These are phyloP conservation scores for Vachellia collinsii DNA, from an alignment of 306 rosid genomes.

Conservation along the genomic window DNA sequence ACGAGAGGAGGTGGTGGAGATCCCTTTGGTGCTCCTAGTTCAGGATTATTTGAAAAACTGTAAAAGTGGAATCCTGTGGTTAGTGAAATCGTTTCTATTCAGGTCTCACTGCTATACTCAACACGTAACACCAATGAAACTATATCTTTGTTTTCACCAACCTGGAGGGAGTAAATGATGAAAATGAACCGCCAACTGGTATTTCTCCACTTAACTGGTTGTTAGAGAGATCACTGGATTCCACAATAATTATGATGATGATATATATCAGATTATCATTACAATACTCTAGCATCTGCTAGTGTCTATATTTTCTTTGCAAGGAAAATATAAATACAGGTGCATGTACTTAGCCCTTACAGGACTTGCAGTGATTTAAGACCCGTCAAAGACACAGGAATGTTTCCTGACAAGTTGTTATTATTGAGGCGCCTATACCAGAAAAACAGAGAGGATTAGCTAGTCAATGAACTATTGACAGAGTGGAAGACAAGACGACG, in stretches of 20 bases:
- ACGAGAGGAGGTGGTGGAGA: conserved; percentile 45
- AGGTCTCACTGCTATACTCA: too few relatives aligned
- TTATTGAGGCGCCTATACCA: conserved; percentile 67
- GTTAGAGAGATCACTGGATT: conserved; percentile 62
- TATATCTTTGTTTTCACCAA: background rate
- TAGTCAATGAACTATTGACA: background rate
- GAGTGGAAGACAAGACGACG: background rate
- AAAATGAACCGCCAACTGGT: conserved; percentile 62
- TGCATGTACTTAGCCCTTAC: conserved; percentile 41
- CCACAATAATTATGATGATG: background rate
- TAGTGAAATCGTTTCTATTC: background rate
- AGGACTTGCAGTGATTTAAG: conserved; percentile 57
- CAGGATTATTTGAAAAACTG: conserved; percentile 53
- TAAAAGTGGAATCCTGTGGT: background rate
- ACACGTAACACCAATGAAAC: background rate
- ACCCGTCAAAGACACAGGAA: conserved; percentile 44
- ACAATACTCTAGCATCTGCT: background rate
- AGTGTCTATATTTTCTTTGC: background rate
- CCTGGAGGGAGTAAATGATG: conserved; percentile 63
- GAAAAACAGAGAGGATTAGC: conserved; percentile 8
- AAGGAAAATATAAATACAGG: background rate
- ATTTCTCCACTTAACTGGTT: conserved; percentile 52
- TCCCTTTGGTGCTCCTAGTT: background rate
- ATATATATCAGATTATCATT: conserved; percentile 29
- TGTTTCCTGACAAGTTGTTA: conserved; percentile 51